These are phyloP conservation scores for Cerrena zonata DNA, from an alignment of 1,284 basidiomycete genomes.

Conservation along the genomic window DNA sequence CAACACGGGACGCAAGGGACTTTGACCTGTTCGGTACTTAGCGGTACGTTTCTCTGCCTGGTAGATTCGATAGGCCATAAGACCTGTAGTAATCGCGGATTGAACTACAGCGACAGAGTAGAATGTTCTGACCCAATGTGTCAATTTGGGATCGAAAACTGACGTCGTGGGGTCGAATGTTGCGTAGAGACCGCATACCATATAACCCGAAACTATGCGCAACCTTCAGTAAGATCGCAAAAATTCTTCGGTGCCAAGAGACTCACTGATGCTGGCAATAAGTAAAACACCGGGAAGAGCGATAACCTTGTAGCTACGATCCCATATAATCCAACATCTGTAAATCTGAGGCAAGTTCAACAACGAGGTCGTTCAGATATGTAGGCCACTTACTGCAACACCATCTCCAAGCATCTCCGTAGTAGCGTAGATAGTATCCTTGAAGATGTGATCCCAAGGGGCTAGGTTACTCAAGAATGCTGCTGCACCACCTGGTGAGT, in stretches of 20 bases:
- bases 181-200: slow-evolving; percentile 22
- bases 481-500: slow-evolving; percentile 21
- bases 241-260: no score
- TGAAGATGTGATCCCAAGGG: slow-evolving; percentile 29
- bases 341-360: slow-evolving; percentile 22
- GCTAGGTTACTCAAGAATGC: slow-evolving; percentile 24
- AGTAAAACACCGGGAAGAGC: slow-evolving; percentile 21
- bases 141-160: slow-evolving; percentile 21
- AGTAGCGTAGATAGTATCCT: slow-evolving; percentile 25
- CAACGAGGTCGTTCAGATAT: not conserved
- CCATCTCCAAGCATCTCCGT: slow-evolving; percentile 28
- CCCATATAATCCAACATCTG: slow-evolving; percentile 28
- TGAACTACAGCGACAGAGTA: slow-evolving; percentile 23
- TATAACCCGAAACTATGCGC: slow-evolving; percentile 19
- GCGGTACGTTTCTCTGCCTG: slow-evolving; percentile 16
- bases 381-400: slow-evolving; percentile 21
- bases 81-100: slow-evolving; percentile 16
- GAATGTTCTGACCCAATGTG: slow-evolving; percentile 26
- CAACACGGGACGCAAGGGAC: slow-evolving; percentile 19
- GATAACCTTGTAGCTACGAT: slow-evolving; percentile 21
- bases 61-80: slow-evolving; percentile 29
- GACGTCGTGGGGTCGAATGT: slow-evolving; percentile 15
- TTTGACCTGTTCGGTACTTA: slow-evolving; percentile 10
- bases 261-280: slow-evolving; percentile 23
- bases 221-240: slow-evolving; percentile 5